Percentiles rank a stretch among this genome's conserved stretches.
Evolutionary conservation across 2,329 filamentous ascomycete species (phyloP).

Genomic region (Epichloe baconii): DNA sequence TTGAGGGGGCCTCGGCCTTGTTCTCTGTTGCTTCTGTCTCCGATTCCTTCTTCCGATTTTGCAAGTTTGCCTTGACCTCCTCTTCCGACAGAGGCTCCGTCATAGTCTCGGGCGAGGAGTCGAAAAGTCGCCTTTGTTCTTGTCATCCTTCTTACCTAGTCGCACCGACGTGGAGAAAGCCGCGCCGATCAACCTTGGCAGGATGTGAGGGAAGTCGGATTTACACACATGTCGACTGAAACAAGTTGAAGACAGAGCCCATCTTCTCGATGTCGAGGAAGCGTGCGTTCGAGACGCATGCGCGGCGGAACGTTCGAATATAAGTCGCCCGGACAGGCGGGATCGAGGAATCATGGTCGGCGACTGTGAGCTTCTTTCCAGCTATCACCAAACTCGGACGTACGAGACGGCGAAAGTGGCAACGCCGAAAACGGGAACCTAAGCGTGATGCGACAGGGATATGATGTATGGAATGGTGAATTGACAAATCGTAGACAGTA

Average conservation of each 20-base stretch:
- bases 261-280: constrained; percentile 14
- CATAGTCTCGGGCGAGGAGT: constrained; percentile 27
- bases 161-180: constrained; percentile 24
- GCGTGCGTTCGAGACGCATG: constrained; percentile 14
- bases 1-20: constrained; percentile 30
- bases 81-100: constrained; percentile 39
- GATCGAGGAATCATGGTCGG: constrained; percentile 28
- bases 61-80: constrained; percentile 37
- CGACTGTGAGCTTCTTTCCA: background rate
- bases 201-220: constrained; percentile 17
- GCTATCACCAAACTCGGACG: constrained; percentile 1
- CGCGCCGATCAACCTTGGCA: constrained; percentile 16
- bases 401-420: constrained; percentile 4
- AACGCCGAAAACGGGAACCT: background rate
- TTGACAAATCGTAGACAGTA: background rate
- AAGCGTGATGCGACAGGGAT: background rate
- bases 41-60: constrained; percentile 28
- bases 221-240: constrained; percentile 18
- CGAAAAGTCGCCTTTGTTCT: constrained; percentile 36
- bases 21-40: constrained; percentile 35
- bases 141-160: constrained; percentile 24
- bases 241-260: constrained; percentile 16
- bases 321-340: constrained; percentile 25
- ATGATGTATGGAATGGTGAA: background rate
- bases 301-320: constrained; percentile 22